A percentile compares a stretch with the other conserved stretches of the same genome.
phyloP scores from a whole-genome alignment of 306 rosid genomes.

The Rosa multiflora region DNA sequence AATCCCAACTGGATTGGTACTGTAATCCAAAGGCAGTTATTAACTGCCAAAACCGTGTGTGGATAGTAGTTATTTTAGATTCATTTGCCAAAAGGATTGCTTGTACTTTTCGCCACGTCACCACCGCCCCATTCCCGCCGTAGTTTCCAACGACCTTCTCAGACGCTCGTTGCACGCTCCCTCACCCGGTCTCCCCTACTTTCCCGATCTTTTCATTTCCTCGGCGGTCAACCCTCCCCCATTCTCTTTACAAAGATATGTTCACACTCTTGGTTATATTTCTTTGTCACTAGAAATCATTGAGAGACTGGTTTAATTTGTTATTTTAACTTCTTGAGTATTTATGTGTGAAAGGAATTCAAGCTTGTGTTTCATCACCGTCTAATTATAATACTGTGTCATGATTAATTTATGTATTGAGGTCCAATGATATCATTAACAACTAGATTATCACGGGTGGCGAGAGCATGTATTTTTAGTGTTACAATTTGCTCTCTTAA shows the following conservation, averaged over 20 bases:
- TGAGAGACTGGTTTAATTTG: no score
- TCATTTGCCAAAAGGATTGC: not conserved
- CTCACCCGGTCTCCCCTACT: not conserved
- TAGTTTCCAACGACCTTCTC: not conserved
- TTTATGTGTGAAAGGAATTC: not conserved
- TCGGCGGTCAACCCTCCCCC: not conserved
- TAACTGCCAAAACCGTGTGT: not conserved
- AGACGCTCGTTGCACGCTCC: not conserved
- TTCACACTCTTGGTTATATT: not conserved
- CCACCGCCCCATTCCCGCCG: not conserved
- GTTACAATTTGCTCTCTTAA: no score
- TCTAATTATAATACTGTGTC: not conserved
- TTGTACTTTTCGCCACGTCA: not conserved
- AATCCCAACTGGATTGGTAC: not conserved
- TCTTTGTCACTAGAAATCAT: no score
- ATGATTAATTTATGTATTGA: not conserved
- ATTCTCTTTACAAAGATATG: not conserved
- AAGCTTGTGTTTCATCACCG: not conserved
- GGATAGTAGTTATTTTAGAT: not conserved
- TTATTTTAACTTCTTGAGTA: no score
- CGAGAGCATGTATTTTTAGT: no score
- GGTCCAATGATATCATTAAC: not conserved
- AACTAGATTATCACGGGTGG: no score
- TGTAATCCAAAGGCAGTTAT: not conserved
- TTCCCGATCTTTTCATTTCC: not conserved